These are phyloP conservation scores for Protostelium mycophagum DNA, from an alignment of 78 protist species.

Conservation along the genomic window DNA sequence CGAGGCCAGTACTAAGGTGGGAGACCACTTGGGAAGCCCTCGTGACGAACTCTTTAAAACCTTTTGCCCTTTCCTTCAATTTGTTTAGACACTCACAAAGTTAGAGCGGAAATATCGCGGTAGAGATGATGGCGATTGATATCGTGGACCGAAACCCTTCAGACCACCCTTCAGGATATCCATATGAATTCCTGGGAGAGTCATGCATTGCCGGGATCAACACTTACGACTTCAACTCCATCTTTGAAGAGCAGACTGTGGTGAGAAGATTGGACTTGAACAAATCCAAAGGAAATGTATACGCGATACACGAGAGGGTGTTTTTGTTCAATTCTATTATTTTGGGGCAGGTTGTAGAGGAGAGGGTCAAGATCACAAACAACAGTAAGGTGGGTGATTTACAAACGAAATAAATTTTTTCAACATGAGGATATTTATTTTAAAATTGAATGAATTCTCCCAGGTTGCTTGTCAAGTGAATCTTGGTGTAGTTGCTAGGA, in stretches of 20 bases:
- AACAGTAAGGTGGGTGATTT: conserved; percentile 57
- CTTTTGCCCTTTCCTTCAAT: too few relatives aligned
- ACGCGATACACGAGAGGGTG: neutral
- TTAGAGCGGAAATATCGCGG: neutral
- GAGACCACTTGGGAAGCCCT: too few relatives aligned
- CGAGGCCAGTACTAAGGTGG: too few relatives aligned
- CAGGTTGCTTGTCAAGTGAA: neutral
- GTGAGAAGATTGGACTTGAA: neutral
- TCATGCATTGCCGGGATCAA: conserved; percentile 76
- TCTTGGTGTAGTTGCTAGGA: neutral
- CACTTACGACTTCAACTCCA: conserved; percentile 16
- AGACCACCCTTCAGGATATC: conserved; percentile 17
- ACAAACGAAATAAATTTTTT: conserved; percentile 5
- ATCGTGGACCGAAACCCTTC: conserved; percentile 41
- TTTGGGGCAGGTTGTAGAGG: conserved; percentile 1
- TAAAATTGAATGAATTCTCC: too few relatives aligned
- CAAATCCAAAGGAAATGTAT: conserved; percentile 1
- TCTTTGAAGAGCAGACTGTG: conserved; percentile 82
- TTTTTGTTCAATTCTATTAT: conserved; percentile 59
- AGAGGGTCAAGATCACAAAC: conserved; percentile 62
- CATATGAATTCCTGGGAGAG: conserved; percentile 70
- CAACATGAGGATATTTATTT: neutral
- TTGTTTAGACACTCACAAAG: neutral
- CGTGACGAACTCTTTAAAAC: too few relatives aligned
- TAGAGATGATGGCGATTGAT: conserved; percentile 25